Conservation (phyloP, 2,329 filamentous ascomycete genomes). For the Calonectria hawksworthii region DNA sequence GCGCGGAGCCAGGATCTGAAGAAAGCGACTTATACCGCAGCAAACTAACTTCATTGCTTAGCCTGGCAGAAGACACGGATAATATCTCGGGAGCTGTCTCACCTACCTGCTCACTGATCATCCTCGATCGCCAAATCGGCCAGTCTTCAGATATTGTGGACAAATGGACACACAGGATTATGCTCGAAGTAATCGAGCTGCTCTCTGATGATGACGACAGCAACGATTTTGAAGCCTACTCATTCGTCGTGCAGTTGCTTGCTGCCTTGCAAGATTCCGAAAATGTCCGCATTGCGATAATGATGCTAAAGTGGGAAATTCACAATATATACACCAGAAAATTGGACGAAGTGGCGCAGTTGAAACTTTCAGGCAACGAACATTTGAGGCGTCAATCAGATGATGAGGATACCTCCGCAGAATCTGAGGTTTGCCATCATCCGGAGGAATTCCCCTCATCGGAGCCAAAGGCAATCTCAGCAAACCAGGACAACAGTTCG, state of each 20-base stretch:
- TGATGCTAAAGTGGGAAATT: neutral
- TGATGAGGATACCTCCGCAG: neutral
- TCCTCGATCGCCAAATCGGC: neutral
- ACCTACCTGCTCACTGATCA: neutral
- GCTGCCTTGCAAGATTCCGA: neutral
- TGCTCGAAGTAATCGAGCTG: neutral
- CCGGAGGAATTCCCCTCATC: neutral
- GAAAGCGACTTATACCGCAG: neutral
- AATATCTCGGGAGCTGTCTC: neutral
- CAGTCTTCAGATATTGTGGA: neutral
- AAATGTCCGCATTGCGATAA: neutral
- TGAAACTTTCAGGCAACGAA: neutral
- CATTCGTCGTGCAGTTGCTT: neutral
- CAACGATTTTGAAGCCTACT: neutral
- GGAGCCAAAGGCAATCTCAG: neutral
- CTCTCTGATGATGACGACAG: neutral
- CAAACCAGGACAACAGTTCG: neutral
- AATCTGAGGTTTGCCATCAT: neutral
- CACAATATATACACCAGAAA: neutral
- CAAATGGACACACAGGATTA: neutral
- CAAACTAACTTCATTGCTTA: neutral
- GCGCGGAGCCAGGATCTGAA: neutral
- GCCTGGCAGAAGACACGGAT: neutral
- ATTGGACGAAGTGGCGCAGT: neutral
- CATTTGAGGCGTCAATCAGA: neutral